phyloP scores from a whole-genome alignment of 2,329 filamentous ascomycete genomes.

The Talaromyces funiculosus region DNA sequence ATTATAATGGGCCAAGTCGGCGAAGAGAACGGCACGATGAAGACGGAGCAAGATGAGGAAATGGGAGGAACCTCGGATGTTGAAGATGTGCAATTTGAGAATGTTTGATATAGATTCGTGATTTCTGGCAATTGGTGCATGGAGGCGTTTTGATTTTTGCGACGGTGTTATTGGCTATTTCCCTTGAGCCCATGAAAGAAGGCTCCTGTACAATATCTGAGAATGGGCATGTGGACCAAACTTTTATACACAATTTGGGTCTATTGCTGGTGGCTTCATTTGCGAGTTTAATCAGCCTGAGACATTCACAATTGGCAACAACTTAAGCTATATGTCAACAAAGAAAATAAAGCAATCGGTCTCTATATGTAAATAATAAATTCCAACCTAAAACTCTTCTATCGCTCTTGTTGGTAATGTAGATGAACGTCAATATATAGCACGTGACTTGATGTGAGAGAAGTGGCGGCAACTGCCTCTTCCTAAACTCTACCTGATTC shows the following conservation, averaged over 20 bases:
- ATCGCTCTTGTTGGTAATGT: neutral
- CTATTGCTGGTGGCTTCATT: neutral
- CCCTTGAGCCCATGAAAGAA: neutral
- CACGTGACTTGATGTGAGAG: slow-evolving; percentile 16
- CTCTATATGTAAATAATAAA: too few species aligned
- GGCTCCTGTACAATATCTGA: neutral
- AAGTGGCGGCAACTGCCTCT: slow-evolving; percentile 1
- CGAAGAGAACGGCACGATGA: slow-evolving; percentile 44
- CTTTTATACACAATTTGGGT: neutral
- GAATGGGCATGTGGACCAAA: neutral
- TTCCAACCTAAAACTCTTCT: too few species aligned
- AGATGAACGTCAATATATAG: neutral
- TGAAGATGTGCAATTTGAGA: slow-evolving; percentile 72
- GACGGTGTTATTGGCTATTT: neutral
- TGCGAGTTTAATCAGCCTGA: neutral
- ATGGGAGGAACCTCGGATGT: slow-evolving; percentile 50
- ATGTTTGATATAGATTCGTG: slow-evolving; percentile 49
- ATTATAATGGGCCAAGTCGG: slow-evolving; percentile 45
- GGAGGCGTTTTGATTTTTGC: slow-evolving; percentile 2
- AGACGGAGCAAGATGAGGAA: slow-evolving; percentile 36
- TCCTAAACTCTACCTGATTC: neutral
- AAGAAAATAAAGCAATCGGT: too few species aligned
- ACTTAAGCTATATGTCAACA: neutral
- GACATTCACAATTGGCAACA: neutral
- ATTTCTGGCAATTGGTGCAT: neutral